Base-by-base conservation (phyloP, 768 basidiomycete genomes). In the Podaxis rugospora region DNA sequence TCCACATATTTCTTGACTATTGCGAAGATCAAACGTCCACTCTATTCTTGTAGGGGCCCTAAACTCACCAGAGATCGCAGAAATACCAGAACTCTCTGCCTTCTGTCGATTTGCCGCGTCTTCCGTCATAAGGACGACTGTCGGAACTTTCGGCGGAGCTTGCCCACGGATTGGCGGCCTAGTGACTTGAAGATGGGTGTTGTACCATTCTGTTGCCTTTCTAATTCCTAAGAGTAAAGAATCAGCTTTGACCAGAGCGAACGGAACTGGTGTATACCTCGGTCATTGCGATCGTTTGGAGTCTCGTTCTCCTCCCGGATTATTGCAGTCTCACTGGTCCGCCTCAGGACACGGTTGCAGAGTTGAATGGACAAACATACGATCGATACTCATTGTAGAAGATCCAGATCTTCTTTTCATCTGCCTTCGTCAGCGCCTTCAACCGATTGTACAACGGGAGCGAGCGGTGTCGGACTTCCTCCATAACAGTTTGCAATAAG, bases 401-500 rank as follows among this genome's bases (percentile, higher is more conserved):
- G 5, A 91, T 79, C 86, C 87, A 92, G 9, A 88, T 81, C n/a
- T 75, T 78, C 69, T 93, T 94, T 63, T 93, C 93, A 60, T 98
- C 96, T 65, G 87, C 84, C 63, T 86, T 90, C 32, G 89, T 80
- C 51, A 98, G 79, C 1, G 89, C 84, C 66, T 92, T 95, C 64
- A 99, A 80, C 35, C 95, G 89, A 71, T 95, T 98, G 75, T 93
- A 94, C 14, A 98, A 76, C 3, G 96, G 96, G 25, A 98, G 75
- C 0, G 92, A 94, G 18, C 97, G 83, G 71, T 98, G 97, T 61
- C 96, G 83, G 62, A 98, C 94, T 84, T 99, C 97, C 65, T 97
- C 92, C 55, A 98, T 78, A 1, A 98, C 95, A 0, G 96, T 99
- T 74, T 98, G 96, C 1, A 97, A 83, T 23, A 99, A 77, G 58